Base-by-base conservation (phyloP, 352 stramenopile genomes). In the Phytophthora uliginosa region DNA sequence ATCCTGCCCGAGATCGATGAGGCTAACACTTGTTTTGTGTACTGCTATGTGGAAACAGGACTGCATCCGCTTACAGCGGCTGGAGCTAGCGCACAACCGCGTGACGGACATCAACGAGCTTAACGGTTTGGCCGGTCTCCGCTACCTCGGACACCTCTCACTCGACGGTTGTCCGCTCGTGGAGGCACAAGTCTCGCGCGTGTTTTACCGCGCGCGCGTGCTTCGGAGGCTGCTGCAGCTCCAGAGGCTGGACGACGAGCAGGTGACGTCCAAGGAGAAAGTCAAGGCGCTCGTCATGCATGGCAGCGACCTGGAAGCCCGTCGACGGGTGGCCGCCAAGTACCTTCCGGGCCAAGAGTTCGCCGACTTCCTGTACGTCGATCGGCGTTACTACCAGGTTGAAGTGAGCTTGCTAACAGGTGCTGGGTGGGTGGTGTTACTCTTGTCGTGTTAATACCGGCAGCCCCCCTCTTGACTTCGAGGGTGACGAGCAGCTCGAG, bases 221-320 rank as follows among this genome's bases (percentile, higher is more conserved):
- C 54, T 95, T 6, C 80, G 85, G 33, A 77, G 88, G 7, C 70
- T 93, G 20, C 73, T 78, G 60, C 86, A 95, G 56, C 70, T 95
- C 28, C 56, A 78, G 8, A 68, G 78, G 26, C 67, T 95, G 47
- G 86, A 94, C 53, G 67, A 71, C 5, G 75, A 93, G 52, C 56
- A 70, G 7, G 78, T 88, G n/a, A 89, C 82, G 2, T 79, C 82
- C 17, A 91, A 87, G 57, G 86, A 94, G 59, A 93, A 93, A 68
- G 78, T 93, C 62, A 95, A 95, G 64, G 85, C 86, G 22, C 74
- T 88, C 13, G 85, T 77, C 18, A 91, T 95, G 82, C 88, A 95
- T 64, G 88, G 88, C 47, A 84, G 81, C 67, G 88, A 95, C 53
- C 65, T 89, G 7, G 74, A 65, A 33, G 79, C 84, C 7, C 82